phyloP scores from a whole-genome alignment of 441 rosid species.

The Daphne laureola region DNA sequence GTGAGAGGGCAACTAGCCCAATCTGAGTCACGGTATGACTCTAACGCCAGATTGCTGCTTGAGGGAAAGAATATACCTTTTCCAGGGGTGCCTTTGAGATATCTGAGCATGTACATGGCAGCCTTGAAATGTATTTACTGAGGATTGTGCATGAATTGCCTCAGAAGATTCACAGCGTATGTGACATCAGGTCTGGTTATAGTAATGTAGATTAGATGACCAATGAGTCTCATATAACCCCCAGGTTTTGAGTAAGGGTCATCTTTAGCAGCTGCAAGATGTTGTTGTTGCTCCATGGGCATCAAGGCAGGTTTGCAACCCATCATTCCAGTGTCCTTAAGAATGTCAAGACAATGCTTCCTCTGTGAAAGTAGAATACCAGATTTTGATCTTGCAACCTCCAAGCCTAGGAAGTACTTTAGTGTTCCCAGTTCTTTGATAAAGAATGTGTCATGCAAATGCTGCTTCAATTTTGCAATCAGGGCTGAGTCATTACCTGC shows the following conservation, averaged over 20 bases:
- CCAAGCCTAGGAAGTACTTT: slow-evolving; percentile 1
- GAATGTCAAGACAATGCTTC: too few species aligned
- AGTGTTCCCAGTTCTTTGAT: background rate
- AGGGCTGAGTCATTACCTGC: background rate
- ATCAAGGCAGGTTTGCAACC: background rate
- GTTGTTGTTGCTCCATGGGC: background rate
- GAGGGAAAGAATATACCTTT: background rate
- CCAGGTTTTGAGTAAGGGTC: background rate
- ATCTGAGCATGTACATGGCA: background rate
- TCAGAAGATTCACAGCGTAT: background rate
- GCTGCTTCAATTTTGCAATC: background rate
- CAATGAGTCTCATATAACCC: background rate
- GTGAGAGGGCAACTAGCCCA: background rate
- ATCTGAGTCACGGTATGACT: background rate
- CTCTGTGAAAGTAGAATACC: background rate
- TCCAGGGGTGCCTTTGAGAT: background rate
- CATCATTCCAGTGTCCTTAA: background rate
- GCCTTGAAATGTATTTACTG: background rate
- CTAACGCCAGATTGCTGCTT: background rate
- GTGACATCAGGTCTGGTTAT: background rate
- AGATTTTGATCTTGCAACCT: background rate
- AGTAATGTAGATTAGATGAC: background rate
- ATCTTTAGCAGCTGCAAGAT: background rate
- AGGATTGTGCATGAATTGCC: background rate
- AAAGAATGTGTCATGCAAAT: background rate